These are phyloP conservation scores for Endotrypanum monterogeii DNA, from an alignment of 208 protist genomes.

Conservation along the genomic window DNA sequence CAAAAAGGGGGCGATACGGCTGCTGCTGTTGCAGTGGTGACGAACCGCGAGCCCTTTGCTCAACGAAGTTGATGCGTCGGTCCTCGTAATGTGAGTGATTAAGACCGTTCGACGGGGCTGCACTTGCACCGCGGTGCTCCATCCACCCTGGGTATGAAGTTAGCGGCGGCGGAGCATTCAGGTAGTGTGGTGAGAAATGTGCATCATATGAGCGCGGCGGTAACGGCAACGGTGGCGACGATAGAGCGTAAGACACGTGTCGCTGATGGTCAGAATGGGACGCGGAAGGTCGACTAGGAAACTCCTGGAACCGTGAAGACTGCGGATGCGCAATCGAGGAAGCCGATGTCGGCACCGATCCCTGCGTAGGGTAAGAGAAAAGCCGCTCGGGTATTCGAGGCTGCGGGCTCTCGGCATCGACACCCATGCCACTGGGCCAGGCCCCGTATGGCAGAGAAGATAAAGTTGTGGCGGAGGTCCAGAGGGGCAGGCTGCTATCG, in stretches of 20 bases:
- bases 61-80: neutral
- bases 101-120: conserved; percentile 1
- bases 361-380: neutral
- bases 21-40: neutral
- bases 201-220: neutral
- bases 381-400: conserved; percentile 2
- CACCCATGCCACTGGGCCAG: neutral
- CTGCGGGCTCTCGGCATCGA: conserved; percentile 11
- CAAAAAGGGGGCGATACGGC: neutral
- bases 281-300: neutral
- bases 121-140: neutral
- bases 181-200: neutral
- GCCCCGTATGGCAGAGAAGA: conserved; percentile 10
- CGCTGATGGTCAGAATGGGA: neutral
- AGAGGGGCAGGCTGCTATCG: conserved; percentile 23
- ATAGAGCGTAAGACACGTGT: conserved; percentile 19
- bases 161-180: neutral
- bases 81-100: conserved; percentile 11
- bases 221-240: conserved; percentile 1
- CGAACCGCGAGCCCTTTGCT: neutral
- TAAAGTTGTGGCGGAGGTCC: conserved; percentile 26
- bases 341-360: neutral
- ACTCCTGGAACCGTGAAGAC: neutral
- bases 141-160: neutral
- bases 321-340: neutral